Evolutionary conservation across 2,329 filamentous ascomycete genomes (phyloP).

Genomic region (Fusarium musae): DNA sequence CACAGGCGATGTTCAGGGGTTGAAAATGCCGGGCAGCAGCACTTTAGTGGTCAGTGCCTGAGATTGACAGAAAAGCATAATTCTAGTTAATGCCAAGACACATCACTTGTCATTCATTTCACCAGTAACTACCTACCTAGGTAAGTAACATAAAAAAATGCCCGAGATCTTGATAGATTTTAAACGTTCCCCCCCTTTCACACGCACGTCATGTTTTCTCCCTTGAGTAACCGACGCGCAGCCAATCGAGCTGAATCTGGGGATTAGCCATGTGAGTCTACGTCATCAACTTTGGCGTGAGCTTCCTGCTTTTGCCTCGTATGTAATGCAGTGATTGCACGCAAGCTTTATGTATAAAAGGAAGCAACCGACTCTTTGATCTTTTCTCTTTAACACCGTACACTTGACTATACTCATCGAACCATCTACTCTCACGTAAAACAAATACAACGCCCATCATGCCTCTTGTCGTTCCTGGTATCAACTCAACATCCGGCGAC

Average conservation of each 20-base stretch:
- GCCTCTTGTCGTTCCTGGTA: slow-evolving; percentile 73
- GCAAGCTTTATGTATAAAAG: slow-evolving; percentile 28
- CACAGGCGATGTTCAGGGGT: slow-evolving; percentile 10
- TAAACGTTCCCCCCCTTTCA: background rate
- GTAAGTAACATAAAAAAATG: background rate
- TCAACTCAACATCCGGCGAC: slow-evolving; percentile 59
- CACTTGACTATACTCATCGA: background rate
- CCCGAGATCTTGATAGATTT: slow-evolving; percentile 20
- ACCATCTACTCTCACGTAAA: background rate
- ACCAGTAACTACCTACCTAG: background rate
- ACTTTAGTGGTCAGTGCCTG: slow-evolving; percentile 21
- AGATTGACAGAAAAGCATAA: slow-evolving; percentile 28
- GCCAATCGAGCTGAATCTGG: slow-evolving; percentile 33
- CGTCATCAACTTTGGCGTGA: slow-evolving; percentile 39
- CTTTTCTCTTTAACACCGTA: background rate
- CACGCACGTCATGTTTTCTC: slow-evolving; percentile 33
- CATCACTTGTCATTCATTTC: background rate
- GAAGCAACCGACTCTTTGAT: background rate
- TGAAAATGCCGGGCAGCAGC: background rate
- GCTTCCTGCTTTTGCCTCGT: slow-evolving; percentile 19
- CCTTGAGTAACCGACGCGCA: slow-evolving; percentile 15
- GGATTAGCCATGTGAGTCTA: slow-evolving; percentile 41
- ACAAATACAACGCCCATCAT: slow-evolving; percentile 52
- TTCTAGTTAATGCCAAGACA: slow-evolving; percentile 14
- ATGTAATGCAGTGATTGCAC: slow-evolving; percentile 7